phyloP scores from a whole-genome alignment of 345 rosid genomes.

The Melaleuca alternifolia region DNA sequence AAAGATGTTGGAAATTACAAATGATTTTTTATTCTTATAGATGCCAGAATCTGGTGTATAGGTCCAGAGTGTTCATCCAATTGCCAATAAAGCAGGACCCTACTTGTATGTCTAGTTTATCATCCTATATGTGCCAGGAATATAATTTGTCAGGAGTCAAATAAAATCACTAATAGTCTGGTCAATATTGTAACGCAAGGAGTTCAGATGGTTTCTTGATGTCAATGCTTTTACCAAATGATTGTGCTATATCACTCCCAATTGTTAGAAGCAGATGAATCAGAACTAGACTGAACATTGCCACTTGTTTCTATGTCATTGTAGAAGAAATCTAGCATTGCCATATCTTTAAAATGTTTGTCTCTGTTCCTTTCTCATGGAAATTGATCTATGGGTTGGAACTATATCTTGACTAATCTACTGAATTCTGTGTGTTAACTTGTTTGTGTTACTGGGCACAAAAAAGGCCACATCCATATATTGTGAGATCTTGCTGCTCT shows the following conservation, averaged over 20 bases:
- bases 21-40: neutral
- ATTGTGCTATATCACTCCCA: neutral
- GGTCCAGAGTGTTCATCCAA: neutral
- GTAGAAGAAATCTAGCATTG: neutral
- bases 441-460: neutral
- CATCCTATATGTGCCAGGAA: neutral
- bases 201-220: neutral
- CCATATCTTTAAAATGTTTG: neutral
- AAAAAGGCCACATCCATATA: neutral
- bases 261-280: neutral
- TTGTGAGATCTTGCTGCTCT: neutral
- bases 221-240: neutral
- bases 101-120: neutral
- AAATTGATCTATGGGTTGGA: neutral
- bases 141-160: neutral
- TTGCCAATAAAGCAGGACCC: neutral
- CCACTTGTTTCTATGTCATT: neutral
- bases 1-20: neutral
- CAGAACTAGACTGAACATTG: neutral
- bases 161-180: neutral
- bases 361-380: neutral
- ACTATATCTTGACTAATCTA: neutral
- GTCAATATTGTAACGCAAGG: neutral
- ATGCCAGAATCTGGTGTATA: neutral
- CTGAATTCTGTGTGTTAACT: neutral